Conservation (phyloP, 2,329 filamentous ascomycete species). For the Aspergillus fructus region DNA sequence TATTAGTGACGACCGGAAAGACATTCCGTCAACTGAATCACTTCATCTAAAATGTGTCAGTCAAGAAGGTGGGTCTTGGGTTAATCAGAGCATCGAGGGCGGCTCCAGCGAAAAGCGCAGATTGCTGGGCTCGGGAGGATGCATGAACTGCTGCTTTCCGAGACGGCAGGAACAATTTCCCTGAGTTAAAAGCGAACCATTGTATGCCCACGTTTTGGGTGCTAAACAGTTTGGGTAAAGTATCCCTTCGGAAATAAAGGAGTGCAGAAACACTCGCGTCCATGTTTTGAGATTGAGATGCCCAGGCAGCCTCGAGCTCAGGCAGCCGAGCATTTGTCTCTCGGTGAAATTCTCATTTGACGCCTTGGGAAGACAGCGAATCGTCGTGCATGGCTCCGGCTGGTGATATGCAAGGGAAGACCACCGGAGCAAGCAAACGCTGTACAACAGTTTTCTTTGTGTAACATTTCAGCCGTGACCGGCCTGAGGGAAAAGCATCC, state of each 20-base stretch:
- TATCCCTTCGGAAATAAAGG: conserved; percentile 6
- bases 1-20: not conserved
- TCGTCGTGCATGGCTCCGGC: not conserved
- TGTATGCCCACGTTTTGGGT: not conserved
- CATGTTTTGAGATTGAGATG: not conserved
- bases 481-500: not conserved
- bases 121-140: not conserved
- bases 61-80: not conserved
- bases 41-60: not conserved
- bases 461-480: conserved; percentile 4
- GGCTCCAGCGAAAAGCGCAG: not conserved
- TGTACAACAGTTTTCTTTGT: conserved; percentile 9
- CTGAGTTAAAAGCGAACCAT: not conserved
- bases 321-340: conserved; percentile 5
- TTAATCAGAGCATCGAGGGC: not conserved
- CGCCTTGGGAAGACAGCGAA: conserved; percentile 5
- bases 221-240: not conserved
- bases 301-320: not conserved
- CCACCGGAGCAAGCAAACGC: conserved; percentile 5
- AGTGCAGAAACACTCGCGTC: not conserved
- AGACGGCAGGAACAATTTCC: not conserved
- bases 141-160: conserved; percentile 1
- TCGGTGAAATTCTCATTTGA: conserved; percentile 6
- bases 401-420: conserved; percentile 5
- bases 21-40: not conserved